Conservation (phyloP, 2,329 filamentous ascomycete species). For the Knufia fluminis region DNA sequence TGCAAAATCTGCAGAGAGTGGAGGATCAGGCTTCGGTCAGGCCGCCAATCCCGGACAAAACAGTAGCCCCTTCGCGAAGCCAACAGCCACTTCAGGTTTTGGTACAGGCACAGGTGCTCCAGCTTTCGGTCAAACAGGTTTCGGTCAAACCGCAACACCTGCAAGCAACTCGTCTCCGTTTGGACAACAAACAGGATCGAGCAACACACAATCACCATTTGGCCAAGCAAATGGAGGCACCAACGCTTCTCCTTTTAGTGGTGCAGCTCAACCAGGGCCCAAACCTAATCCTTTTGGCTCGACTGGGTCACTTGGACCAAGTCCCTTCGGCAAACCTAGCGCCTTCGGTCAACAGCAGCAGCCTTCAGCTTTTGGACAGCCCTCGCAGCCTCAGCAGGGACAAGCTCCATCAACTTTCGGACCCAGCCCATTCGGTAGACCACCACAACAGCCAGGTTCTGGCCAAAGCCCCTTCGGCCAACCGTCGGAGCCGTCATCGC, state of each 20-base stretch:
- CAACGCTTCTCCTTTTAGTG: slow-evolving; percentile 10
- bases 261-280: slow-evolving; percentile 1
- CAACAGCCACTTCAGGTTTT: slow-evolving; percentile 13
- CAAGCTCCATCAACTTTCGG: slow-evolving; percentile 18
- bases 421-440: slow-evolving; percentile 6
- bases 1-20: too few relatives aligned
- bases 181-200: slow-evolving; percentile 7
- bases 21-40: slow-evolving; percentile 9
- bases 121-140: slow-evolving; percentile 14
- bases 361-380: too few relatives aligned
- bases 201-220: background rate
- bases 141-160: slow-evolving; percentile 16
- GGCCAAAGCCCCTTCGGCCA: slow-evolving; percentile 29
- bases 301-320: slow-evolving; percentile 22
- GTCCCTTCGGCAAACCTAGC: slow-evolving; percentile 22
- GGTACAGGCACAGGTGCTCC: slow-evolving; percentile 4
- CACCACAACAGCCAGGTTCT: slow-evolving; percentile 32
- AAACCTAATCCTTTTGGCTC: background rate
- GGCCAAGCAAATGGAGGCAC: background rate
- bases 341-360: too few relatives aligned
- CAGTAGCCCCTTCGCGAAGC: slow-evolving; percentile 5
- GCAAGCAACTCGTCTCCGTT: background rate
- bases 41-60: slow-evolving; percentile 7
- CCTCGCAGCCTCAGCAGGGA: slow-evolving; percentile 17
- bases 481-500: slow-evolving; percentile 17